Base-by-base conservation (phyloP, 2,329 filamentous ascomycete species). In the Venturia oleaginea region DNA sequence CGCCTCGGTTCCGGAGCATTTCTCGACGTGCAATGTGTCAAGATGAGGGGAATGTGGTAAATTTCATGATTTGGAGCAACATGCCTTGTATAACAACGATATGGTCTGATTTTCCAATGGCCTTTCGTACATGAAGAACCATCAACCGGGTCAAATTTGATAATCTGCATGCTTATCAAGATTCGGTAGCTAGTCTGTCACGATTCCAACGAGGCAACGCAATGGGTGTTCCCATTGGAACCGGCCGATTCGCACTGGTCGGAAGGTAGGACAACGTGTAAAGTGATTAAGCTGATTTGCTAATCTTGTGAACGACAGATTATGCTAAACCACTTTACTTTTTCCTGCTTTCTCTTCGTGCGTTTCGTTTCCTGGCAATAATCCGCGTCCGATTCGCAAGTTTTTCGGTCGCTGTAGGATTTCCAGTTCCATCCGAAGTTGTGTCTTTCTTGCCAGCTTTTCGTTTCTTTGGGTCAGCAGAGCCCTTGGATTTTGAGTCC, bases 321-420 rank as follows among this genome's bases (percentile, higher is more conserved):
- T 13, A 55, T 55, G 10, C 10, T 55, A 17, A 32, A 17, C 27
- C 27, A 74, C 71, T 79, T 78, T 70, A 79, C 69, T 78, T 78
- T 75, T 84, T 82, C 73, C 85, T 81, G 74, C 69, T 67, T 66
- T 75, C 72, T 68, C 79, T 80, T 64, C 91, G 85, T 80, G 88
- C 84, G 79, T 89, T 84, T 67, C 91, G 83, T 80, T 96, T 97
- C 75, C 90, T 87, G 60, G 86, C 87, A 75, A 96, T 95, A 71
- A 97, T 90, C 71, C 86, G 87, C 71, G 91, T 90, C 67, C 84
- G 78, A 72, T 83, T 84, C 32, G 83, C 83, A 63, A 85, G 72
- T 76, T 79, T 78, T 67, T 80, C 83, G 30, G 51, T 30, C 3
- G 51, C 30, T 15, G 51, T 34, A 5, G 19, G 15, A 6, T 57